Evolutionary conservation across 2,329 filamentous ascomycete genomes (phyloP).

Genomic region (Spiromastix sp.): DNA sequence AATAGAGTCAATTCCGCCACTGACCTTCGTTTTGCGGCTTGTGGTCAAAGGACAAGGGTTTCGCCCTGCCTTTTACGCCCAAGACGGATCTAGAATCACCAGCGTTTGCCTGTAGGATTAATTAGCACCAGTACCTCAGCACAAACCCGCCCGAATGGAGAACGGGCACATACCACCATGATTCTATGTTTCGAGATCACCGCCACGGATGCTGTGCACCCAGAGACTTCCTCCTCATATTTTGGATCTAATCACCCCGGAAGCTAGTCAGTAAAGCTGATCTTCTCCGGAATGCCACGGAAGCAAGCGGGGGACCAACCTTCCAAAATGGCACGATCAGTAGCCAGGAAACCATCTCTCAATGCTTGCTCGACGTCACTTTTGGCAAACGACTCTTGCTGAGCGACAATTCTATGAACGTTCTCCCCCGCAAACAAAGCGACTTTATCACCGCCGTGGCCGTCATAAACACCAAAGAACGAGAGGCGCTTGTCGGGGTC

Average conservation of each 20-base stretch:
- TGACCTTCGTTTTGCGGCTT: conserved; percentile 96
- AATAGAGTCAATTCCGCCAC: conserved; percentile 8
- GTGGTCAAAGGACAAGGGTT: conserved; percentile 97
- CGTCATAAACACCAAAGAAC: conserved; percentile 97
- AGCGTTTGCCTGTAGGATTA: conserved; percentile 66
- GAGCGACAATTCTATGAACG: conserved; percentile 86
- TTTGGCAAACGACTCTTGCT: conserved; percentile 86
- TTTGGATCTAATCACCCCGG: conserved; percentile 60
- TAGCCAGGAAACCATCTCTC: conserved; percentile 94
- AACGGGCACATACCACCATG: conserved; percentile 69
- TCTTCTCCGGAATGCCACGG: neutral
- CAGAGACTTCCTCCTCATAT: conserved; percentile 96
- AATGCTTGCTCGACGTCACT: conserved; percentile 90
- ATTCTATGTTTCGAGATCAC: conserved; percentile 86
- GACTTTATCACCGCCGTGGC: conserved; percentile 94
- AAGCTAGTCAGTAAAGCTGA: conserved; percentile 8
- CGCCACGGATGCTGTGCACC: conserved; percentile 89
- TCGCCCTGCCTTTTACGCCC: conserved; percentile 92
- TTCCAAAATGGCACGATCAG: conserved; percentile 88
- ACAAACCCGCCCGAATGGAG: conserved; percentile 1
- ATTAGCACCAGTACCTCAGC: conserved; percentile 3
- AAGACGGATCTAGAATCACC: conserved; percentile 92
- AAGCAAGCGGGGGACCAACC: conserved; percentile 61
- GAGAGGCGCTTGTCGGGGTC: conserved; percentile 65
- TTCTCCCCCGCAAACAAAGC: conserved; percentile 86